These are phyloP conservation scores for Gloeophyllum trabeum DNA, from an alignment of 768 basidiomycete species.

Conservation along the genomic window DNA sequence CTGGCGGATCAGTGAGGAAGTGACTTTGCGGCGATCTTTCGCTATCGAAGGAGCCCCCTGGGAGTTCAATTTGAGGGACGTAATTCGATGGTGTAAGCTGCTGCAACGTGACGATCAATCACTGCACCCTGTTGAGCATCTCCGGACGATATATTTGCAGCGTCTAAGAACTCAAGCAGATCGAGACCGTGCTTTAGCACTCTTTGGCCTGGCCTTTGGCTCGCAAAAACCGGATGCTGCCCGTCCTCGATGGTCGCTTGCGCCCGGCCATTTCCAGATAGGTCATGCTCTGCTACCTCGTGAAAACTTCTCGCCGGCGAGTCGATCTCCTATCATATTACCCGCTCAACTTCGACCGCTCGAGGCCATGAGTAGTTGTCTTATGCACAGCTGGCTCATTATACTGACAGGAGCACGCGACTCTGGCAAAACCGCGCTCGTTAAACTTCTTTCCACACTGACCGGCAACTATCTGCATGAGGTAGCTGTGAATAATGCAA, in stretches of 20 bases:
- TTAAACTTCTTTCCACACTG: constrained; percentile 57
- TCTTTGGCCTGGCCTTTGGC: constrained; percentile 47
- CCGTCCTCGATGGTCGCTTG: constrained; percentile 24
- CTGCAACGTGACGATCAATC: constrained; percentile 20
- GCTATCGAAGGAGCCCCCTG: constrained; percentile 81
- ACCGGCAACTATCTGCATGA: constrained; percentile 62
- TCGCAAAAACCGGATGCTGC: constrained; percentile 13
- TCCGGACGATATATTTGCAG: constrained; percentile 69
- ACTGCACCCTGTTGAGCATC: constrained; percentile 47
- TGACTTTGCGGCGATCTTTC: constrained; percentile 52
- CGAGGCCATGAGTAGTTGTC: constrained; percentile 65
- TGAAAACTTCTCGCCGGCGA: constrained; percentile 17
- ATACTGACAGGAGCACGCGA: constrained; percentile 70
- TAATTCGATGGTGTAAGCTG: constrained; percentile 78
- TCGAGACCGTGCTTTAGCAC: constrained; percentile 32
- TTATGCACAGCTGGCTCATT: constrained; percentile 76
- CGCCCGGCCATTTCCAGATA: constrained; percentile 44
- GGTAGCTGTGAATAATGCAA: constrained; percentile 72
- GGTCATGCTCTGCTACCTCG: constrained; percentile 45
- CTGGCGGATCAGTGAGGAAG: constrained; percentile 51
- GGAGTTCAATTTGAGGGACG: constrained; percentile 97
- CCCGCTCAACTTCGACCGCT: constrained; percentile 54
- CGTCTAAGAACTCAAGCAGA: constrained; percentile 77
- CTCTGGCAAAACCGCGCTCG: constrained; percentile 71
- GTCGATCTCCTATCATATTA: constrained; percentile 38